Evolutionary conservation across 352 stramenopile species (phyloP).

Genomic region (Pseudoperonospora humuli): DNA sequence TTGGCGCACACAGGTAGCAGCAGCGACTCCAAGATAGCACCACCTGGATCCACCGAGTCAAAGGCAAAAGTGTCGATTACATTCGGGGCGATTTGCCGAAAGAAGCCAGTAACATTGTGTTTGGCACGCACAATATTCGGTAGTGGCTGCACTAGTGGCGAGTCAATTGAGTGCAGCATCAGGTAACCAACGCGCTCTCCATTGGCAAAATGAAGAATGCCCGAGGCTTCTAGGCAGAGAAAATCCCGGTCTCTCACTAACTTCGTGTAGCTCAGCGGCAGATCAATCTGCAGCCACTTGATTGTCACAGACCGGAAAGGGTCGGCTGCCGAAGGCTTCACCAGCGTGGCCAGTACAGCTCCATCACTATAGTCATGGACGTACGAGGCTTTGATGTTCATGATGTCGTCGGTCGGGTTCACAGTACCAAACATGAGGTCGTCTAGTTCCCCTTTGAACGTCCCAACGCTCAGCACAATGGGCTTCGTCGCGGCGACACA

Average conservation of each 20-base stretch:
- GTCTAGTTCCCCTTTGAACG: constrained; percentile 23
- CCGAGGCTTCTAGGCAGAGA: constrained; percentile 13
- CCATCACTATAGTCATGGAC: constrained; percentile 27
- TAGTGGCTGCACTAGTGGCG: constrained; percentile 27
- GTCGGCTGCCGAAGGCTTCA: constrained; percentile 2
- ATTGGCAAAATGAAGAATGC: constrained; percentile 13
- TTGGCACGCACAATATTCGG: constrained; percentile 25
- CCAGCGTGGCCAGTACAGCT: constrained; percentile 10
- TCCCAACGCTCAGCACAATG: constrained; percentile 21
- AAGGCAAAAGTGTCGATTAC: constrained; percentile 34
- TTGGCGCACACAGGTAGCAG: constrained; percentile 24
- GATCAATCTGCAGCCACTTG: constrained; percentile 16
- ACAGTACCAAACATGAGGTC: constrained; percentile 34
- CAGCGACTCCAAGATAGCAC: constrained; percentile 23
- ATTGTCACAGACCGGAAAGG: constrained; percentile 15
- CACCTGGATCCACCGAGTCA: constrained; percentile 19
- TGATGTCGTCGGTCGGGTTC: constrained; percentile 29
- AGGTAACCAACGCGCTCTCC: constrained; percentile 37
- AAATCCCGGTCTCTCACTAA: constrained; percentile 15
- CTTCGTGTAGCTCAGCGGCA: constrained; percentile 11
- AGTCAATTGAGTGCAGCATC: constrained; percentile 49
- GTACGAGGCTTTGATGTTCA: constrained; percentile 29
- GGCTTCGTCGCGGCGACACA: background rate
- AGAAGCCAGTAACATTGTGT: constrained; percentile 32
- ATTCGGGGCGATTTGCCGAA: constrained; percentile 30